Conservation (phyloP, 306 rosid species). For the barrel medic (Medicago truncatula) region DNA sequence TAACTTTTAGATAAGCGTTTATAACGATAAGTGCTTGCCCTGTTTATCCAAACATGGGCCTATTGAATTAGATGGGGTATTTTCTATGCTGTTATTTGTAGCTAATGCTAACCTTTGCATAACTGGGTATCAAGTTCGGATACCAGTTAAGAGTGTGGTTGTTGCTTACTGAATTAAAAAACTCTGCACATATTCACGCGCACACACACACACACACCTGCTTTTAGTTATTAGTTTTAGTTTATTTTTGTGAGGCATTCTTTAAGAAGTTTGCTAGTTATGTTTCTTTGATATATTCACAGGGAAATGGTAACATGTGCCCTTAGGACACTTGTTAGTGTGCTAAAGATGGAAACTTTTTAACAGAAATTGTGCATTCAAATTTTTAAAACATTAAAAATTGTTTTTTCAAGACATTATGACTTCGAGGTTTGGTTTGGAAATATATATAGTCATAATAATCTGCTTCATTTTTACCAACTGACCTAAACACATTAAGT, state of each 20-base stretch:
- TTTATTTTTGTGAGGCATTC: slow-evolving; percentile 23
- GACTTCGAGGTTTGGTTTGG: neutral
- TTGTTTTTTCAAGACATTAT: too few species aligned
- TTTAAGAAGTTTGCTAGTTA: slow-evolving; percentile 24
- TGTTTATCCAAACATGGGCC: too few species aligned
- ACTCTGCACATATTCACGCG: neutral
- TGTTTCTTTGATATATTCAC: slow-evolving; percentile 4
- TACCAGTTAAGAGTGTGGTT: slow-evolving; percentile 4
- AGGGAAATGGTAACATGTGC: too few species aligned
- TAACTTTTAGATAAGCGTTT: too few species aligned
- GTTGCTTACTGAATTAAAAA: slow-evolving; percentile 1
- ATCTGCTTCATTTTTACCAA: slow-evolving; percentile 8
- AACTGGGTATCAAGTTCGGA: neutral
- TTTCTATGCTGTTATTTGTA: slow-evolving; percentile 23
- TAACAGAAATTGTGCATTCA: too few species aligned
- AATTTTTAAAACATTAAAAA: too few species aligned
- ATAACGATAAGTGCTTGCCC: too few species aligned
- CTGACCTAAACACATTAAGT: slow-evolving; percentile 4
- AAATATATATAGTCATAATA: slow-evolving; percentile 7
- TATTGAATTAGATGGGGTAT: neutral
- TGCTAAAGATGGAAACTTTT: too few species aligned
- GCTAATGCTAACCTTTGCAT: neutral
- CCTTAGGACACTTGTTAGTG: too few species aligned
- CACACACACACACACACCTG: neutral
- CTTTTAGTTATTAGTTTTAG: neutral